These are phyloP conservation scores for Inga leiocalycina DNA, from an alignment of 306 rosid species.

Conservation along the genomic window DNA sequence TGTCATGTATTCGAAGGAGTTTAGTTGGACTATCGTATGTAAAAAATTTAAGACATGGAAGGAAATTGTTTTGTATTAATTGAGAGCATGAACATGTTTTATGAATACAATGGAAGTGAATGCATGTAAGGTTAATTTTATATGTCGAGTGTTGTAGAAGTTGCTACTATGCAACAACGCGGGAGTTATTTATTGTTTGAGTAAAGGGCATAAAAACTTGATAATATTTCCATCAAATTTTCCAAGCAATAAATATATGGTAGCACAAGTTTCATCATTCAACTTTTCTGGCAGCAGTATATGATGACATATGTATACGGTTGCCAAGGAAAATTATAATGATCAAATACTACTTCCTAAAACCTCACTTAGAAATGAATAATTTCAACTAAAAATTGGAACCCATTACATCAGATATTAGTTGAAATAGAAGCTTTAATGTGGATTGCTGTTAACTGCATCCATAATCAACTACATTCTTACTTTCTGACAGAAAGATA, in stretches of 20 bases:
- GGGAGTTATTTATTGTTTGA: neutral
- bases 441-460: neutral
- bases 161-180: too few species aligned
- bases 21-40: too few species aligned
- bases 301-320: neutral
- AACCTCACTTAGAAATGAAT: neutral
- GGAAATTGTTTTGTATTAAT: too few species aligned
- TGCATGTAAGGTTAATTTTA: too few species aligned
- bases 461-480: too few species aligned
- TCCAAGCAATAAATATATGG: neutral
- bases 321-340: neutral
- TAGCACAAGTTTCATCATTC: neutral
- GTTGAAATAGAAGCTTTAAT: neutral
- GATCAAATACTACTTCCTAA: neutral
- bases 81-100: too few species aligned
- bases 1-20: too few species aligned
- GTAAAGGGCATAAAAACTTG: neutral
- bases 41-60: too few species aligned
- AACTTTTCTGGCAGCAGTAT: conserved; percentile 13
- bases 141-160: too few species aligned
- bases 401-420: neutral
- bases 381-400: neutral
- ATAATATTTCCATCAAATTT: neutral
- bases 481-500: neutral
- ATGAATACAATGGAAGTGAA: too few species aligned